Evolutionary conservation across 2,329 filamentous ascomycete genomes (phyloP), one percentile per base, ranked within the genome.

Genomic region (Mollisia scopiformis): DNA sequence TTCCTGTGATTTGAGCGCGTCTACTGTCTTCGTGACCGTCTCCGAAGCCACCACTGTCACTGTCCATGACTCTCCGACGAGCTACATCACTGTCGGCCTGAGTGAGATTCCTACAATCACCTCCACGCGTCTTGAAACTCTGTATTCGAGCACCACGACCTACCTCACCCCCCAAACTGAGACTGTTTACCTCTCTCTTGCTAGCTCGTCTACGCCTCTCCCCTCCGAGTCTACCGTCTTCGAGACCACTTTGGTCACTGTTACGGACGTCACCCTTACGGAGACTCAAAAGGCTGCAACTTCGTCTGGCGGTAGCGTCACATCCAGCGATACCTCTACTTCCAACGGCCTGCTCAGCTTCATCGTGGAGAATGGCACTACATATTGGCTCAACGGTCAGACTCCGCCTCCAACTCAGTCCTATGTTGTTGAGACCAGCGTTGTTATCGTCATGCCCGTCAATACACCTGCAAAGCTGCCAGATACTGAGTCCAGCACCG

Each of bases 361-460:
- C 56, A 62, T 66, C 37, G 64, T 69, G 35, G 57, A 65, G 10
- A 47, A 57, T 13, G 56, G 60, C 14, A 52, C 56, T 23, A 62
- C 59, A 47, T 56, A 59, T 46, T 51, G 59, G 68, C 49, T 68
- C 19, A 64, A 67, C 62, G 68, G 67, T 19, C 57, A 65, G 13
- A 62, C 64, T 28, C 68, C 69, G 21, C 37, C 43, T 33, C 23
- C 66, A 1, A 53, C 53, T 16, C 47, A 62, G 10, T 65, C 65
- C 0, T 61, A 62, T 28, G 63, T 66, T 10, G 58, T 64, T n/a
- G 19, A 60, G 21, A 68, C 68, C 3, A 67, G 55, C 13, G 57
- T 62, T 28, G 53, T 72, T 33, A 72, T 66, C 11, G 59, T 71
- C 21, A 27, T 66, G n/a, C 69, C 70, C 3, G 19, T 67, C 21